phyloP scores from a whole-genome alignment of 805 yeast genomes.

The Myxozyma lipomycoides region DNA sequence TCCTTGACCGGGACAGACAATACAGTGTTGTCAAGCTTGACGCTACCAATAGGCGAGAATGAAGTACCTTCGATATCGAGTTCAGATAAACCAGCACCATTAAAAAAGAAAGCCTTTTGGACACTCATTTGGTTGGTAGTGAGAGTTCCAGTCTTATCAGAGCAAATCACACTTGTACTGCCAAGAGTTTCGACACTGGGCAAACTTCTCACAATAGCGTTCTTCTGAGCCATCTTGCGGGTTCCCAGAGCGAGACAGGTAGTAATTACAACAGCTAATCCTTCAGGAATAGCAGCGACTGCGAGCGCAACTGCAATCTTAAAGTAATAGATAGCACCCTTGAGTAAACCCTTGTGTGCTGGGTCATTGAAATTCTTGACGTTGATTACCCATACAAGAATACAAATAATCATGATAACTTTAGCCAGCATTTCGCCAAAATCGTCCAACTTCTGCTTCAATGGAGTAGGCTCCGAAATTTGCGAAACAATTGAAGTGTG shows the following conservation, averaged over 20 bases:
- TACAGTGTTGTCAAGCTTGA: slow-evolving; percentile 32
- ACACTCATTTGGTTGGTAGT: slow-evolving; percentile 42
- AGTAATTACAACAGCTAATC: slow-evolving; percentile 49
- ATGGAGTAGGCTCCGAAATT: slow-evolving; percentile 39
- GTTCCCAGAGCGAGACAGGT: slow-evolving; percentile 51
- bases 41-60: slow-evolving; percentile 18
- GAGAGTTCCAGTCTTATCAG: slow-evolving; percentile 48
- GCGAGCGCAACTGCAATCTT: slow-evolving; percentile 49
- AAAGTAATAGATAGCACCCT: slow-evolving; percentile 49
- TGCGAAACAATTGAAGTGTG: slow-evolving; percentile 41
- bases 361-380: slow-evolving; percentile 42
- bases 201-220: slow-evolving; percentile 46
- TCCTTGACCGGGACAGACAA: slow-evolving; percentile 9
- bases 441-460: slow-evolving; percentile 40
- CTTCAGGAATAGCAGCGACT: slow-evolving; percentile 52
- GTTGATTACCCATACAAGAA: slow-evolving; percentile 47
- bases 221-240: slow-evolving; percentile 43
- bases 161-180: slow-evolving; percentile 52
- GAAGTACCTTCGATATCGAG: slow-evolving; percentile 42
- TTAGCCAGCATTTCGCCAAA: slow-evolving; percentile 44
- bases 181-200: slow-evolving; percentile 56
- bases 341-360: slow-evolving; percentile 44
- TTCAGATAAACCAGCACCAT: slow-evolving; percentile 33
- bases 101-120: slow-evolving; percentile 35
- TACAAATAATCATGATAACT: slow-evolving; percentile 46